Evolutionary conservation across 768 basidiomycete genomes (phyloP).

Genomic region (Phaeolepiota aurea): DNA sequence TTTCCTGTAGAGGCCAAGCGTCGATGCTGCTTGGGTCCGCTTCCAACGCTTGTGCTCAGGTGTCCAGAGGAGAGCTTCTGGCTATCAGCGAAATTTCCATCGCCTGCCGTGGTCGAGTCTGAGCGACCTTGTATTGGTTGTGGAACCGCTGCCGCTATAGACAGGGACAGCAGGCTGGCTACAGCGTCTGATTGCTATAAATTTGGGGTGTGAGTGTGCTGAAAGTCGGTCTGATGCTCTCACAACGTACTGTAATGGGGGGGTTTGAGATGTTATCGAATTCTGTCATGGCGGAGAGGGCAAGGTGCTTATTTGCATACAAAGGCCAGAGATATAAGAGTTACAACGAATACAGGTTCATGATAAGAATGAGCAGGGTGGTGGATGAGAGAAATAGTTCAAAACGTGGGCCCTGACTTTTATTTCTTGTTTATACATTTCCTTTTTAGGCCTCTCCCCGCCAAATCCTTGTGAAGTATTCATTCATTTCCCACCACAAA

Average conservation of each 20-base stretch:
- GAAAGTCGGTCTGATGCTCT: too few relatives aligned
- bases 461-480: constrained; percentile 7
- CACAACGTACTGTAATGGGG: constrained; percentile 14
- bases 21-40: constrained; percentile 46
- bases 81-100: constrained; percentile 1
- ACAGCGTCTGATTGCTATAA: constrained; percentile 32
- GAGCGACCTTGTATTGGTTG: constrained; percentile 22
- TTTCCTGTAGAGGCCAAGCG: constrained; percentile 66
- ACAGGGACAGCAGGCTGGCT: constrained; percentile 62
- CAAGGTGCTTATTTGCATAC: constrained; percentile 10
- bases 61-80: constrained; percentile 11
- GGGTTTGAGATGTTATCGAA: constrained; percentile 8
- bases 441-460: constrained; percentile 13
- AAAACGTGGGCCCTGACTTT: constrained; percentile 12
- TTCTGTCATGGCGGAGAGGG: constrained; percentile 6
- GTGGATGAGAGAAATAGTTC: constrained; percentile 10
- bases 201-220: too few relatives aligned
- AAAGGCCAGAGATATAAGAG: constrained; percentile 7
- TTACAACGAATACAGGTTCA: constrained; percentile 15
- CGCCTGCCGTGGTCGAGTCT: background rate
- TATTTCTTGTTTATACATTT: constrained; percentile 9
- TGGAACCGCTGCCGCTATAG: constrained; percentile 53
- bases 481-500: background rate
- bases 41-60: constrained; percentile 17
- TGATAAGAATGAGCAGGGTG: constrained; percentile 13